These are phyloP conservation scores for Leucosporidium yakuticum DNA, from an alignment of 768 basidiomycete species.

Conservation along the genomic window DNA sequence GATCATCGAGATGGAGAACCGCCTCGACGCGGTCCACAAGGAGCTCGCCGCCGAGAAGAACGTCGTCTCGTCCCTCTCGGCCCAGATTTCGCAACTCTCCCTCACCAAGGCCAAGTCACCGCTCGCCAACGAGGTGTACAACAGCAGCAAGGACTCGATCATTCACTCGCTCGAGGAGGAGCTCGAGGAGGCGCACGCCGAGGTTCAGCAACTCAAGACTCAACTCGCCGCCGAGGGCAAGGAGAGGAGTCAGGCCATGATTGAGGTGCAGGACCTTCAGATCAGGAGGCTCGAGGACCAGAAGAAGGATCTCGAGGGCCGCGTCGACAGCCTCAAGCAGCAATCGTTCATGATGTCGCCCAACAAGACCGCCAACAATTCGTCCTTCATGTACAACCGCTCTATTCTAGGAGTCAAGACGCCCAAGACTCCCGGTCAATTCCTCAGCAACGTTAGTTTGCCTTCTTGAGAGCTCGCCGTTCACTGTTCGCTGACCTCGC, in stretches of 20 bases:
- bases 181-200: constrained; percentile 67
- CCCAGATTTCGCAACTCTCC: constrained; percentile 28
- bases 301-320: constrained; percentile 67
- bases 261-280: constrained; percentile 59
- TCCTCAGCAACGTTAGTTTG: constrained; percentile 32
- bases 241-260: constrained; percentile 45
- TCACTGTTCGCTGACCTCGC: constrained; percentile 57
- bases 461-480: background rate
- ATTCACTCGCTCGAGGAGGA: constrained; percentile 56
- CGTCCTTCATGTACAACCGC: constrained; percentile 20
- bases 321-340: constrained; percentile 48
- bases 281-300: constrained; percentile 71
- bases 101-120: constrained; percentile 28
- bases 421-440: constrained; percentile 35
- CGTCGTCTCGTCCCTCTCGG: constrained; percentile 18
- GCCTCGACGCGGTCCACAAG: constrained; percentile 8
- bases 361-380: constrained; percentile 30
- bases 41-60: constrained; percentile 22
- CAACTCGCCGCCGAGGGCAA: constrained; percentile 64
- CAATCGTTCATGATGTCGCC: constrained; percentile 19
- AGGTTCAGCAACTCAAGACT: constrained; percentile 64
- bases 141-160: constrained; percentile 14
- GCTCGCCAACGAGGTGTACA: constrained; percentile 26
- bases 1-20: constrained; percentile 28
- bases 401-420: constrained; percentile 32